Percentiles rank a stretch among this genome's conserved stretches.
phyloP scores from a whole-genome alignment of 345 rosid genomes.

The Raphanus raphanistrum region DNA sequence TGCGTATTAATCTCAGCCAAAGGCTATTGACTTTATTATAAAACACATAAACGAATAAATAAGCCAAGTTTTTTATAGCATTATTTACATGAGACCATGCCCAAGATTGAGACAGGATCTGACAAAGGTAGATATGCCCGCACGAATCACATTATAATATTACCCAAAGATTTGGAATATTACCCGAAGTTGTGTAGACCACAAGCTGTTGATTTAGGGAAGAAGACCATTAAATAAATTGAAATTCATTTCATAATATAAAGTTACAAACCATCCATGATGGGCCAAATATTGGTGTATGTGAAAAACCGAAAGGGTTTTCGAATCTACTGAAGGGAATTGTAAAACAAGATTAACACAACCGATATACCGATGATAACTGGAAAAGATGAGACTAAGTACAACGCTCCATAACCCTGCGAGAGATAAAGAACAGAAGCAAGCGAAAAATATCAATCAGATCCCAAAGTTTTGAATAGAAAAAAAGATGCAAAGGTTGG shows the following conservation, averaged over 20 bases:
- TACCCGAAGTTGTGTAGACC: constrained; percentile 28
- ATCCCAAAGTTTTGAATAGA: background rate
- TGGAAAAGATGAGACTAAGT: constrained; percentile 88
- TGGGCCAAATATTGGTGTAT: constrained; percentile 22
- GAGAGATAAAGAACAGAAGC: constrained; percentile 21
- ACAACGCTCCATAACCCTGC: constrained; percentile 96
- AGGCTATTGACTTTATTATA: constrained; percentile 35
- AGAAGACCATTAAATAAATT: background rate
- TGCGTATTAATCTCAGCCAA: constrained; percentile 36
- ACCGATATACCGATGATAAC: constrained; percentile 86
- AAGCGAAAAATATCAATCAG: background rate
- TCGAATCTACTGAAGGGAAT: constrained; percentile 74
- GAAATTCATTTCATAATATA: constrained; percentile 18
- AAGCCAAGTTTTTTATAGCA: background rate
- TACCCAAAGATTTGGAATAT: constrained; percentile 19
- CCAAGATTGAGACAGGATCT: constrained; percentile 36
- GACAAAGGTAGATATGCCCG: constrained; percentile 20
- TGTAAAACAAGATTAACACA: constrained; percentile 79
- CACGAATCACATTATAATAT: constrained; percentile 28
- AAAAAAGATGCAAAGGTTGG: background rate
- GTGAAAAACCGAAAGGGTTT: constrained; percentile 8
- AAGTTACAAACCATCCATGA: constrained; percentile 32
- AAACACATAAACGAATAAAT: constrained; percentile 5
- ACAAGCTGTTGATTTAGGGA: constrained; percentile 25
- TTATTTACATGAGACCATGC: constrained; percentile 34